Evolutionary conservation across 192 early-diverging fungal species (phyloP), one percentile per base, ranked within the genome.

Genomic region (Haplosporangium gracile): DNA sequence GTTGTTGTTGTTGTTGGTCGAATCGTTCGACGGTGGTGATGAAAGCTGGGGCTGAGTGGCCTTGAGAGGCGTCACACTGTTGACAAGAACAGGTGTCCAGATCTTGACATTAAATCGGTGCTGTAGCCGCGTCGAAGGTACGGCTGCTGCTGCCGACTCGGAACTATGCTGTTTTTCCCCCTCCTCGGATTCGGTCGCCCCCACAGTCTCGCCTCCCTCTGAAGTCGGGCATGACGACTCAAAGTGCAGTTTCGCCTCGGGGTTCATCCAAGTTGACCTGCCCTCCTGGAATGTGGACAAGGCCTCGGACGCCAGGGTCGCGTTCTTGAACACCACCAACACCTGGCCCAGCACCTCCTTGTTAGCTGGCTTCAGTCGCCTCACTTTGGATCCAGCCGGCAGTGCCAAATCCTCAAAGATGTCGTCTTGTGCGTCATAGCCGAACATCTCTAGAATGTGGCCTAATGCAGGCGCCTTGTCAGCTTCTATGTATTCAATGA

Each of bases 401-500:
- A 80, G n/a, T 1, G 76, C 60, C 34, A 85, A 34, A 26, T 85
- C 78, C 36, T 75, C 40, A 39, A 76, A 85, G 34, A 85, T 81
- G 9, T 81, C 75, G 22, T 86, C 84, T 38, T 77, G 68, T 18
- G 79, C 39, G 49, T 80, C 75, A 74, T 74, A 86, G 8, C 72
- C 84, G 26, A 70, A 76, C 42, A 86, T 86, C 63, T 86, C 84
- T 47, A 86, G 39, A 24, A 86, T 86, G n/a, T 86, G 84, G 24
- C 69, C 73, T 47, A 86, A 15, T 53, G 75, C 63, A 10, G 84
- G 38, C 22, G 79, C 39, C 65, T 60, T 80, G 22, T 86, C 84
- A 18, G 75, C 11, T 45, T 86, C 84, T 86, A 76, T 1, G 18
- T 0, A 29, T 73, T 38, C 4, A 26, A 39, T 11, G 45, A 47